Evolutionary conservation across 345 rosid genomes (phyloP), one percentile per base, ranked within the genome.

Genomic region (Syzygium aromaticum): DNA sequence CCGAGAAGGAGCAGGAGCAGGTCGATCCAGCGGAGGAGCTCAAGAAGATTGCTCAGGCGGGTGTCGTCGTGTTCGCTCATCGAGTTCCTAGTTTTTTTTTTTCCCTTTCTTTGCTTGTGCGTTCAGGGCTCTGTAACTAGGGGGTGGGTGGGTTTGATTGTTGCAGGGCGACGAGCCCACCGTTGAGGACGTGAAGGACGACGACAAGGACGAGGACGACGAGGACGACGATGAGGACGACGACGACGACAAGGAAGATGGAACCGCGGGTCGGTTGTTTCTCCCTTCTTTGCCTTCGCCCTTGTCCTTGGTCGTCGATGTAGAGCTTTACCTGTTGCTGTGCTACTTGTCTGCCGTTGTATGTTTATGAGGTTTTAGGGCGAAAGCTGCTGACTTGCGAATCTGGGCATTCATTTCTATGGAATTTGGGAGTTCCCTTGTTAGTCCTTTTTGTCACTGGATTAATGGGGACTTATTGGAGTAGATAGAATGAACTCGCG

Each of bases 201-300:
- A 93, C 4, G 94, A 94, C 7, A 84, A 92, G 8, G 93, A 95
- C 0, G 98, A 93, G 6, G 97, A 93, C 0, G 97, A 94, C 0
- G 96, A 95, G 0, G 98, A 94, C 1, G 97, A 95, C 0, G 98
- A 95, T 23, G 97, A 94, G 7, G 97, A 93, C 27, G 97, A 95
- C 5, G 96, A 93, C 8, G 96, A 92, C 28, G 94, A 92, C 38
- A 91, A 94, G 84, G 95, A 93, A 2, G 98, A 93, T 77, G 96
- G 90, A 1, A 90, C 92, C 87, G 91, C 88, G 73, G 98, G 98
- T 96, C 57, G 52, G 38, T 84, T 5, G 27, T 77, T 40, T 51
- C n/a, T 82, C 43, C 52, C 27, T 3, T 25, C 28, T 27, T 13
- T 13, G 27, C 52, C 30, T 54, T 46, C 56, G 28, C 12, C 46